Evolutionary conservation across 2,329 filamentous ascomycete species (phyloP), one percentile per base, ranked within the genome.

Genomic region (Nemania sp.): DNA sequence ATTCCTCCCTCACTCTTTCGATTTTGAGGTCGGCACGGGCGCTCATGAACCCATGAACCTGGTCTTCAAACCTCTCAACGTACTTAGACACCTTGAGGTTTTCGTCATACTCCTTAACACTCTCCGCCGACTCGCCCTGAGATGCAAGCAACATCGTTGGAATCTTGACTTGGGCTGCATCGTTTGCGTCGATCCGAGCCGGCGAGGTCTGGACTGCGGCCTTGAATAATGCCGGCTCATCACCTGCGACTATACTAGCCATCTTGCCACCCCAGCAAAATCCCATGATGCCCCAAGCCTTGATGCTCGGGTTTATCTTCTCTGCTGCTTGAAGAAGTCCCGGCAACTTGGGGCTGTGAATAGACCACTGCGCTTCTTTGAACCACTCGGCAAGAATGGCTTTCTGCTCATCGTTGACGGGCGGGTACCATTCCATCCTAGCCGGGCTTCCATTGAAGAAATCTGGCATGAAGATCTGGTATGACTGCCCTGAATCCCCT

Each of bases 401-500:
- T 65, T 80, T 69, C 72, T 89, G 85, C 60, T 88, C 83, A 2
- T 80, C 72, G 6, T 72, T 86, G 68, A 81, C 71, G 12, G 84
- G 80, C 8, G 86, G 86, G 66, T 82, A 82, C 73, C 80, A 72
- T 66, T 75, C 76, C 69, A 82, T 80, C 48, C 74, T 72, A 62
- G 73, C 73, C 1, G 89, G 86, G 61, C 81, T 79, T 66, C 89
- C 91, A 52, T 89, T 81, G 75, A 96, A 95, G 78, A 89, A 91
- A 73, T 96, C 91, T 24, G 91, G 91, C 61, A 96, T 91, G 73
- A 91, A 91, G 58, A 96, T 89, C 63, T 86, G 86, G 76, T 93
- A 92, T 65, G 88, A 83, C 69, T 74, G 81, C 73, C 74, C 80
- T 69, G 74, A 64, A 62, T 80, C 75, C 54, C 75, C 73, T 24